Base-by-base conservation (phyloP, 257 asterid genomes). In the Agastache rugosa region DNA sequence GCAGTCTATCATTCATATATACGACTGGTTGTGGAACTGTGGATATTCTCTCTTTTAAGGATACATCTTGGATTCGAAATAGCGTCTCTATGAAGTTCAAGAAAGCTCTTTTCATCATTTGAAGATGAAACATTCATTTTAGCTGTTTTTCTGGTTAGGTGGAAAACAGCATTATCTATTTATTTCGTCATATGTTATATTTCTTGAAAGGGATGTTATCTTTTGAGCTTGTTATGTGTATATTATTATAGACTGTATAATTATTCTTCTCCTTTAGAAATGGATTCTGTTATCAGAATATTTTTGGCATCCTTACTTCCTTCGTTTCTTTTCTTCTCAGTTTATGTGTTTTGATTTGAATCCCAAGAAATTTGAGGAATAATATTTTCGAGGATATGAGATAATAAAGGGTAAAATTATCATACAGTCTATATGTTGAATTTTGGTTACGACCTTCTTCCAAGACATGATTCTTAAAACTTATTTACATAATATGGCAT, bases 11-110 rank as follows among this genome's bases (percentile, higher is more conserved):
- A 20, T 62, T 77, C 60, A 67, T 72, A 72, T 41, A 47, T 71
- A 77, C 77, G 69, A 75, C 72, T 65, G 34, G 53, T 63, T 27
- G 39, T 25, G 64, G 66, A 66, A 58, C 63, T 77, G 87, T 83
- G 84, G 87, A 83, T 83, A 83, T 74, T 66, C 67, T 78, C 63
- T 73, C 65, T 31, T 15, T 12, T 11, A 45, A 70, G 79, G 79
- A 79, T 59, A 66, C 79, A 31, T 25, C 20, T 67, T 31, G 48
- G 66, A 55, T 70, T 63, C 50, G 62, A 67, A 78, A 61, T 63
- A 61, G 63, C 42, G 44, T 77, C 77, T 48, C 62, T 47, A n/a
- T 76, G 45, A 27, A 19, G 63, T 63, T 56, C 54, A 74, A 71
- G 79, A 42, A 61, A 44, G 15, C 56, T 39, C 60, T 63, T 71